Evolutionary conservation across 371 early-diverging fungal genomes (phyloP).

Genomic region (Mortierella sp.): DNA sequence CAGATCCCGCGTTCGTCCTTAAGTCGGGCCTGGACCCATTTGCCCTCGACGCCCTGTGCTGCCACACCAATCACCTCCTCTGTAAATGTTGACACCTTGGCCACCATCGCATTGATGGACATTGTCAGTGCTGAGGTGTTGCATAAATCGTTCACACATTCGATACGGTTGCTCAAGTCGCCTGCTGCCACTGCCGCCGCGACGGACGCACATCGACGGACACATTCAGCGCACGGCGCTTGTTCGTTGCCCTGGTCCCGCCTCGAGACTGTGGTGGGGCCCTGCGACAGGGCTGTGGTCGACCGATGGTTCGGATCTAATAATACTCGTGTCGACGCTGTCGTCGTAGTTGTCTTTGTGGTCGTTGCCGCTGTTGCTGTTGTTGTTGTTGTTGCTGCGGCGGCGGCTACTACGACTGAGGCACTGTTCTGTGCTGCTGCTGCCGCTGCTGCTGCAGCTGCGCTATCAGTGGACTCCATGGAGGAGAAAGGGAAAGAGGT

Average conservation of each 20-base stretch:
- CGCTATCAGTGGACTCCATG: constrained; percentile 8
- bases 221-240: too few relatives aligned
- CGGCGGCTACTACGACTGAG: too few relatives aligned
- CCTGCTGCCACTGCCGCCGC: constrained; percentile 58
- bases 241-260: too few relatives aligned
- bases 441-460: constrained; percentile 2
- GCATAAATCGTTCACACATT: constrained; percentile 51
- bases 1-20: constrained; percentile 71
- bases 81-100: constrained; percentile 60
- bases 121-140: constrained; percentile 54
- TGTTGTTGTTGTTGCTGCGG: constrained; percentile 1
- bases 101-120: constrained; percentile 71
- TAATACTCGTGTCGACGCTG: background rate
- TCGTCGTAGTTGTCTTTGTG: background rate
- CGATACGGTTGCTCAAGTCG: constrained; percentile 53
- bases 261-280: too few relatives aligned
- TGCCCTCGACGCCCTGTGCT: constrained; percentile 69
- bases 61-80: constrained; percentile 65
- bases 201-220: constrained; percentile 33
- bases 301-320: too few relatives aligned
- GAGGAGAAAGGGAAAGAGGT: constrained; percentile 6
- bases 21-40: constrained; percentile 62
- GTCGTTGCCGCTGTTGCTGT: background rate
- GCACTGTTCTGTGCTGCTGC: too few relatives aligned
- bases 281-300: too few relatives aligned